Conservation (phyloP, 2,329 filamentous ascomycete genomes). For the Mycogone perniciosa region DNA sequence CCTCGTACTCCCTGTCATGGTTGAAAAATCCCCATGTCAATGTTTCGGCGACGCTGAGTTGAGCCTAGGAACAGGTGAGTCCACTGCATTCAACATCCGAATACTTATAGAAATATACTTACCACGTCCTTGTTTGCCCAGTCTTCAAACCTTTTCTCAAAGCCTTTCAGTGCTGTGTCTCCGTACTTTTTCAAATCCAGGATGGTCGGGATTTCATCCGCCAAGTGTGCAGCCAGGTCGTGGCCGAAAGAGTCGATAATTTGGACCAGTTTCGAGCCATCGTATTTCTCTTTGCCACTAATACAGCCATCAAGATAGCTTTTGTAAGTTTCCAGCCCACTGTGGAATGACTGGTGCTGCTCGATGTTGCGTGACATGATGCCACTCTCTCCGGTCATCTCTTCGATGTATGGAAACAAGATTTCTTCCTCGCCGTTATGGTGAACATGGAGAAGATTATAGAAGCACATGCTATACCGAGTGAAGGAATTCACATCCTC, state of each 20-base stretch:
- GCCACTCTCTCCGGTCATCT: slow-evolving; percentile 24
- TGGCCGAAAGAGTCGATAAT: too few relatives aligned
- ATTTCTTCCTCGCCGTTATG: slow-evolving; percentile 31
- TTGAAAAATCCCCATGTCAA: not conserved
- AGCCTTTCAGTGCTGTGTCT: not conserved
- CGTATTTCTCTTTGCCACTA: not conserved
- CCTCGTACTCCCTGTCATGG: slow-evolving; percentile 6
- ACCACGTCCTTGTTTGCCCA: too few relatives aligned
- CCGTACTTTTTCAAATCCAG: not conserved
- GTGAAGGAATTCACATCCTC: slow-evolving; percentile 23
- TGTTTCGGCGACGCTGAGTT: not conserved
- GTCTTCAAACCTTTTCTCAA: too few relatives aligned
- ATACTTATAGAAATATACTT: too few relatives aligned
- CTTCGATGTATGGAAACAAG: slow-evolving; percentile 31
- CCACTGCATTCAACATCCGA: too few relatives aligned
- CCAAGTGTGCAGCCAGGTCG: too few relatives aligned
- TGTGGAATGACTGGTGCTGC: slow-evolving; percentile 32
- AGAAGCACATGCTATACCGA: slow-evolving; percentile 24
- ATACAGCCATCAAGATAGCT: not conserved
- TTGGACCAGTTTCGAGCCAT: not conserved
- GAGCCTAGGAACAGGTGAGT: not conserved
- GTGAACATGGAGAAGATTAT: slow-evolving; percentile 26
- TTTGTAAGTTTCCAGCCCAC: slow-evolving; percentile 20
- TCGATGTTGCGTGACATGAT: slow-evolving; percentile 32
- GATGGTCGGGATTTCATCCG: too few relatives aligned